Evolutionary conservation across 371 early-diverging fungal species (phyloP), one percentile per base, ranked within the genome.

Genomic region (Capillidium heterosporum): DNA sequence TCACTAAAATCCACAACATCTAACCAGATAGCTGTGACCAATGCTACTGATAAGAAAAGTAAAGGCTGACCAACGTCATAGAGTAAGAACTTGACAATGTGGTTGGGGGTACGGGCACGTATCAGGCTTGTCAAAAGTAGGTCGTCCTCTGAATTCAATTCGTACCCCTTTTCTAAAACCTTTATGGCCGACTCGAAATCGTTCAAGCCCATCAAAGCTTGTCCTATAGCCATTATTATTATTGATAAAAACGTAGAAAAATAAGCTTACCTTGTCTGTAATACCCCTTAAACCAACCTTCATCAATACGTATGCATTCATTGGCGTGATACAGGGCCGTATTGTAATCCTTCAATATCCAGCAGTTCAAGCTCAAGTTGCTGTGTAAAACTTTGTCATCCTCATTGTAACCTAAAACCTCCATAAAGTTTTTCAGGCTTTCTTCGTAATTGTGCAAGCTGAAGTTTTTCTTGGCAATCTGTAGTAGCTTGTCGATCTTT

Each of bases 251-350:
- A 35, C 4, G 35, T 7, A 43, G 4, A 43, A 43, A 19, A 3
- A 43, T 7, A 35, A 35, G 4, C 4, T 48, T 54, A 59, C 62
- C 62, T 60, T 57, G 56, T 23, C 59, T n/a, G 43, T 61, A 60
- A 44, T 58, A 60, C 0, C 62, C 62, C 40, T 61, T 61, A 15
- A 53, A 15, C 62, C 59, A 60, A 48, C 49, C 46, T 17, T 24
- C 1, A 40, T 59, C 35, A 24, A 61, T 2, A n/a, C 57, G 32
- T 19, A 60, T 50, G 51, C 61, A 60, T 21, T 32, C 51, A 26
- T 60, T 57, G 4, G 61, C 61, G 50, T 60, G 53, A 19, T 15
- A 19, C 7, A 60, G 29, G 26, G 61, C 61, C 31, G 57, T 44
- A 32, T 56, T 40, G 3, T 47, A 51, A 23, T 57, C 31, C 24